These are phyloP conservation scores for Ascoidea tarda DNA, from an alignment of 805 yeast genomes.

Conservation along the genomic window DNA sequence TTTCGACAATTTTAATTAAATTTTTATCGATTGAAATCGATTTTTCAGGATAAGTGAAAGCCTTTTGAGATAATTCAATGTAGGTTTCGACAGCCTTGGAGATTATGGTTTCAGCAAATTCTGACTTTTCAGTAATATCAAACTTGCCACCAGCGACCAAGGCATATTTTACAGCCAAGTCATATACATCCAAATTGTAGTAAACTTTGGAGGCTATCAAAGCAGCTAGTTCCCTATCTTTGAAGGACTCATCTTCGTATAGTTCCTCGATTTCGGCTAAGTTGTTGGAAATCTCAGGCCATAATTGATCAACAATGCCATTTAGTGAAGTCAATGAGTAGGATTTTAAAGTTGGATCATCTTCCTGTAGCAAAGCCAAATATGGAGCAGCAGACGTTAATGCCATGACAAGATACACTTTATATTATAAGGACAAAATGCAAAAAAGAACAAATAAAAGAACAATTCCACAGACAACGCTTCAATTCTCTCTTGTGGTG, in stretches of 20 bases:
- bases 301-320: slow-evolving; percentile 72
- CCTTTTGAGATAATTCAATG: slow-evolving; percentile 44
- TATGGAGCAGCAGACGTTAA: slow-evolving; percentile 83
- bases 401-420: slow-evolving; percentile 17
- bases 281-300: slow-evolving; percentile 95
- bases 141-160: slow-evolving; percentile 73
- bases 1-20: slow-evolving; percentile 61
- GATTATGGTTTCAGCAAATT: slow-evolving; percentile 85
- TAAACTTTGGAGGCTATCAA: slow-evolving; percentile 80
- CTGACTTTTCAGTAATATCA: slow-evolving; percentile 61
- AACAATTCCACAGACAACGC: no score
- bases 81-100: slow-evolving; percentile 85
- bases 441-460: no score
- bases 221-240: slow-evolving; percentile 75
- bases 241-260: slow-evolving; percentile 72
- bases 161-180: slow-evolving; percentile 79
- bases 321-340: slow-evolving; percentile 79
- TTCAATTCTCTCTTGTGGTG: no score
- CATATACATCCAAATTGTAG: slow-evolving; percentile 89
- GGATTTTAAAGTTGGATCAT: slow-evolving; percentile 60
- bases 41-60: slow-evolving; percentile 23
- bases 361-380: slow-evolving; percentile 77
- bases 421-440: no score
- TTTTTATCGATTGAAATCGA: slow-evolving; percentile 36
- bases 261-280: slow-evolving; percentile 81